Conservation (phyloP, 768 basidiomycete genomes). For the Serendipita sp. region DNA sequence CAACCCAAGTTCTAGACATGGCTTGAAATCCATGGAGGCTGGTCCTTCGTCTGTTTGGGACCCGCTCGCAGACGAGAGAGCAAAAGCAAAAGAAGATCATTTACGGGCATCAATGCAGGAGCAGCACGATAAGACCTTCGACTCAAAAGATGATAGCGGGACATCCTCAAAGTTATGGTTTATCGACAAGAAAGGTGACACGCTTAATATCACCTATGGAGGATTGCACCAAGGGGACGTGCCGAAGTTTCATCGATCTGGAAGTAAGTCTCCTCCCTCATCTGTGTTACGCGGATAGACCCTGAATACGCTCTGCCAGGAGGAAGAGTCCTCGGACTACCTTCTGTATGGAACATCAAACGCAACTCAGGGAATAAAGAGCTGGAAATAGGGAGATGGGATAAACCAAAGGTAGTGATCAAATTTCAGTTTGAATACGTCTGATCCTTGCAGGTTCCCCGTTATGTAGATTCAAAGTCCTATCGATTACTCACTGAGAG, state of each 20-base stretch:
- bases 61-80: background rate
- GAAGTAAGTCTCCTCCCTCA: conserved; percentile 28
- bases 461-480: conserved; percentile 40
- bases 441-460: conserved; percentile 23
- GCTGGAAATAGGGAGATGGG: conserved; percentile 36
- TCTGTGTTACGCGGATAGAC: background rate
- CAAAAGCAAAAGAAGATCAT: background rate
- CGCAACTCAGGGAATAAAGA: conserved; percentile 29
- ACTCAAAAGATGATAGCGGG: no score
- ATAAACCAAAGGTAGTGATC: conserved; percentile 26
- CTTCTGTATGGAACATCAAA: conserved; percentile 30
- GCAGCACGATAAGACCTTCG: no score
- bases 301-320: conserved; percentile 19
- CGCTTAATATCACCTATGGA: conserved; percentile 51
- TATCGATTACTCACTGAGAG: conserved; percentile 36
- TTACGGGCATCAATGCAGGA: no score
- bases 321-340: conserved; percentile 49
- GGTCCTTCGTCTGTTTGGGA: no score
- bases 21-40: no score
- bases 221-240: conserved; percentile 42
- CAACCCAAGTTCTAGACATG: no score
- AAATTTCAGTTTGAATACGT: background rate
- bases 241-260: conserved; percentile 45
- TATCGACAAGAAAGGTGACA: conserved; percentile 37
- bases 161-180: background rate